Evolutionary conservation across 1,139 yeast genomes (phyloP), one percentile per base, ranked within the genome.

Genomic region (Saccharomyces hybrid): DNA sequence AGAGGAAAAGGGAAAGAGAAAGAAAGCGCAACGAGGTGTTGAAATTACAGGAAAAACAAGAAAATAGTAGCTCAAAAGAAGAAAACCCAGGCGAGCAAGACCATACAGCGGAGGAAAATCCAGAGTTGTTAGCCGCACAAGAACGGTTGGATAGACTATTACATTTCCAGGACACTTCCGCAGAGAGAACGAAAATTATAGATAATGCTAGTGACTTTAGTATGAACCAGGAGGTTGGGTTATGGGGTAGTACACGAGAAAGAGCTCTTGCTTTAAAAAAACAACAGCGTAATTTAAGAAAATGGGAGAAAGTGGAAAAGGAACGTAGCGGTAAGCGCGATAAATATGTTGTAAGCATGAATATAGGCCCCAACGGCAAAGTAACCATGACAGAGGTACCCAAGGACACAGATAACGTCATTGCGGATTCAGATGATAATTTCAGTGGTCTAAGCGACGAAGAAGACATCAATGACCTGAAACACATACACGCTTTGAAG

Each of bases 181-280:
- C 91, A 0, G 95, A 89, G 66, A 77, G 99, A 67, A 93, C 98
- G 0, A 83, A 81, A 63, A 90, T 95, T 59, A 91, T 95, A 47
- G 99, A 95, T 66, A 86, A 89, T 65, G 97, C 96, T 0, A 83
- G 96, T 5, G 99, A 95, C 68, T 93, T 84, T 67, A 89, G 91
- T 60, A 90, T 93, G 55, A 97, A 93, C 62, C 84, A 88, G 62
- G 97, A 95, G 0, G 81, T 90, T 1, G 97, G 91, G 64, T 86
- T 84, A 65, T 95, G 99, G 99, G 84, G 96, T 0, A 81, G 88
- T 4, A 93, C 97, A 2, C 78, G 85, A 51, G 98, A 95, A 65
- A 81, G 95, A 61, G 98, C 97, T 0, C 75, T 89, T 55, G 78
- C 79, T 61, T 75, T 93, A 62, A 89, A 90, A 68, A 82, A 82